These are phyloP conservation scores for Trichothecium roseum DNA, from an alignment of 2,329 filamentous ascomycete genomes.

Conservation along the genomic window DNA sequence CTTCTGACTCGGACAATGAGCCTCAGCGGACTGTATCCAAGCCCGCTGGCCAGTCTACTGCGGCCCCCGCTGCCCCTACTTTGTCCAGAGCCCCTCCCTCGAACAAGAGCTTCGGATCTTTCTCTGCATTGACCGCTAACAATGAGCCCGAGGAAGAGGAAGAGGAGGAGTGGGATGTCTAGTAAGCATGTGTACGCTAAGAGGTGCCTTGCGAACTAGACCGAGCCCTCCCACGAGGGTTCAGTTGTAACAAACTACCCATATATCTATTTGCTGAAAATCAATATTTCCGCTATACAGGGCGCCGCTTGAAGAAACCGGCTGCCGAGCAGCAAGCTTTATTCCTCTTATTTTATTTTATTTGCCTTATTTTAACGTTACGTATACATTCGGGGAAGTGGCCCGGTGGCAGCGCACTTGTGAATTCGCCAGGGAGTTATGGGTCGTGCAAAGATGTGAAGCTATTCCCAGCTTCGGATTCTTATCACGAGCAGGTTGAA, in stretches of 20 bases:
- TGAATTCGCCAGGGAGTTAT: no score
- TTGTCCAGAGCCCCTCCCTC: slow-evolving; percentile 16
- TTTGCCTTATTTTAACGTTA: not conserved
- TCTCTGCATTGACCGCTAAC: slow-evolving; percentile 36
- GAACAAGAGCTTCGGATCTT: slow-evolving; percentile 29
- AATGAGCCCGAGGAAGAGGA: slow-evolving; percentile 28
- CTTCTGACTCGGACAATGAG: slow-evolving; percentile 23
- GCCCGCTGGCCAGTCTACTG: slow-evolving; percentile 20
- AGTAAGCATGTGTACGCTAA: no score
- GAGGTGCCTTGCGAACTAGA: no score
- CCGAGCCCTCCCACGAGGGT: not conserved
- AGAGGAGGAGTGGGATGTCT: slow-evolving; percentile 43
- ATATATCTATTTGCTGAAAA: no score
- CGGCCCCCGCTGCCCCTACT: slow-evolving; percentile 12
- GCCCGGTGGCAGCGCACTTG: not conserved
- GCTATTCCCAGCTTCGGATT: no score
- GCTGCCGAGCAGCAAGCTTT: not conserved
- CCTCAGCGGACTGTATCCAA: slow-evolving; percentile 5
- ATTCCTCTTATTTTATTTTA: slow-evolving; percentile 1
- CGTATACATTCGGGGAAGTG: not conserved
- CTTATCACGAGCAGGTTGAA: no score
- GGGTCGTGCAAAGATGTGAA: no score
- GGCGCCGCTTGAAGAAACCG: no score
- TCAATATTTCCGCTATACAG: no score
- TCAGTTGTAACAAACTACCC: no score